A percentile compares a stretch with the other conserved stretches of the same genome.
These are phyloP conservation scores for Rhizophora apiculata DNA, from an alignment of 345 rosid species.

Conservation along the genomic window DNA sequence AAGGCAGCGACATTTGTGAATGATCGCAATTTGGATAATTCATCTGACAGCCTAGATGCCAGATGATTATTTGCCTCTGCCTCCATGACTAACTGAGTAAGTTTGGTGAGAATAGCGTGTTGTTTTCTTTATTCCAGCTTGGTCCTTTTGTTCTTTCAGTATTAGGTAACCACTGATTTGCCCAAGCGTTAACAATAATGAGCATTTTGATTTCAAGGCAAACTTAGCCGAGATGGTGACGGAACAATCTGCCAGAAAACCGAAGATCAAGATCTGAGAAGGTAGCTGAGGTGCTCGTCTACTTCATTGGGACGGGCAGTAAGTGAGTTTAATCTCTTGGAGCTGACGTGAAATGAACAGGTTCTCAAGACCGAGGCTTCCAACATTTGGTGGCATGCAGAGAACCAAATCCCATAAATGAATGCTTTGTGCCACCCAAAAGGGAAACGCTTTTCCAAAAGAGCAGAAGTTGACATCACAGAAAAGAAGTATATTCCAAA, in stretches of 20 bases:
- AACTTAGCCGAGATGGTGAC: not conserved
- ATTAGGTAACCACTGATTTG: not conserved
- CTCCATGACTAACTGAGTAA: not conserved
- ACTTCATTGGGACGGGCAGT: not conserved
- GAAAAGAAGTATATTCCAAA: not conserved
- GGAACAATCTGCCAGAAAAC: conserved; percentile 6
- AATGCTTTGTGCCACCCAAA: no score
- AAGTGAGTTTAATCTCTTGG: not conserved
- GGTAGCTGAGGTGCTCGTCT: not conserved
- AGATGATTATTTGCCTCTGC: not conserved
- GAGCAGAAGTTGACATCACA: no score
- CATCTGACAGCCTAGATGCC: conserved; percentile 1
- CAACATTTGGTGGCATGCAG: no score
- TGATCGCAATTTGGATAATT: not conserved
- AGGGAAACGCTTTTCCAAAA: no score
- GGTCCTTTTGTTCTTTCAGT: not conserved
- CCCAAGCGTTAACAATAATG: not conserved
- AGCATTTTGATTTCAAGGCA: not conserved
- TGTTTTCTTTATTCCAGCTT: not conserved
- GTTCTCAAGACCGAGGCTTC: no score
- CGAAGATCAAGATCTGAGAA: not conserved
- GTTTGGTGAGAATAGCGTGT: no score
- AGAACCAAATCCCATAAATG: no score
- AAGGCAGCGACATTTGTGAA: not conserved
- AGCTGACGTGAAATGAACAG: not conserved